phyloP scores from a whole-genome alignment of 2,329 filamentous ascomycete genomes.

The Microcyclospora pomicola region DNA sequence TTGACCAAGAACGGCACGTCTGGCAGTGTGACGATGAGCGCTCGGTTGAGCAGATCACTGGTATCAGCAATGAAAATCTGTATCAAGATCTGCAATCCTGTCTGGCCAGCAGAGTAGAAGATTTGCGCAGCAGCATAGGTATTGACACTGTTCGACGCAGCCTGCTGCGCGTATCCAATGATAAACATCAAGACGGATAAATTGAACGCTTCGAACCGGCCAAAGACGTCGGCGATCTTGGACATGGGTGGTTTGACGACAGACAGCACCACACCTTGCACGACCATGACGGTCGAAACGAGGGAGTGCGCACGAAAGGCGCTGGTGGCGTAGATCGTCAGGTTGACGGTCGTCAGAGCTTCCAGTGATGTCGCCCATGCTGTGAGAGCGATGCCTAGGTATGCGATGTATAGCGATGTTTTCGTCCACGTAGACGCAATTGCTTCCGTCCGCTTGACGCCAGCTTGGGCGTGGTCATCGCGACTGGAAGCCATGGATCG shows the following conservation, averaged over 20 bases:
- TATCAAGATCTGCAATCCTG: slow-evolving; percentile 46
- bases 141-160: slow-evolving; percentile 40
- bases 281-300: slow-evolving; percentile 49
- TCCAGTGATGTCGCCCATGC: slow-evolving; percentile 55
- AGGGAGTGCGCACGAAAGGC: slow-evolving; percentile 51
- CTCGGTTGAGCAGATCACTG: slow-evolving; percentile 45
- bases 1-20: slow-evolving; percentile 48
- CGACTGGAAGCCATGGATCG: slow-evolving; percentile 10
- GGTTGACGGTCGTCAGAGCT: slow-evolving; percentile 46
- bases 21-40: slow-evolving; percentile 44
- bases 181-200: slow-evolving; percentile 41
- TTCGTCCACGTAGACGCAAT: slow-evolving; percentile 37
- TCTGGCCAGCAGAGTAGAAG: slow-evolving; percentile 48
- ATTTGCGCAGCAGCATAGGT: slow-evolving; percentile 44
- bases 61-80: slow-evolving; percentile 54
- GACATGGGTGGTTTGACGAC: slow-evolving; percentile 49
- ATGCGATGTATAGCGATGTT: slow-evolving; percentile 33
- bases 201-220: slow-evolving; percentile 45
- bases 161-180: slow-evolving; percentile 45
- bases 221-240: slow-evolving; percentile 49
- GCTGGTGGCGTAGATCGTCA: slow-evolving; percentile 53
- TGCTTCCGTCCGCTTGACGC: slow-evolving; percentile 36
- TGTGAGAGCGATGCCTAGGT: slow-evolving; percentile 31
- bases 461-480: slow-evolving; percentile 26
- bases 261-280: slow-evolving; percentile 49